Conservation (phyloP, 345 rosid genomes). For the Acer negundo region DNA sequence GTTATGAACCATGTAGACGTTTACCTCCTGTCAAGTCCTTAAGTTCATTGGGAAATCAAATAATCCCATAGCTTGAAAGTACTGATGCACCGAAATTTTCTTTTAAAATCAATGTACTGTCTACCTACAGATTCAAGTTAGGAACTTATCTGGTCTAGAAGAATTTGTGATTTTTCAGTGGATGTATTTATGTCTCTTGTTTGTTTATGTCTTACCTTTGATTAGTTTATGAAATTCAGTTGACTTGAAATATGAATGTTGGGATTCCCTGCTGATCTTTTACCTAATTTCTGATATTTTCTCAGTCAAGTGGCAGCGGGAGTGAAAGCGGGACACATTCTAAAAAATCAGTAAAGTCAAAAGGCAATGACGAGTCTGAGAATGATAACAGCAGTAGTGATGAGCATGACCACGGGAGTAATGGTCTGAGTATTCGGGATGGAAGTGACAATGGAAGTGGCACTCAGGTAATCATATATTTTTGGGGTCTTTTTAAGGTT, state of each 20-base stretch:
- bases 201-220: background rate
- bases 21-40: background rate
- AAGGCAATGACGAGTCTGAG: constrained; percentile 47
- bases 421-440: constrained; percentile 36
- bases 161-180: background rate
- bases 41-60: background rate
- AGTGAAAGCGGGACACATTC: constrained; percentile 72
- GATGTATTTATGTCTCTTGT: background rate
- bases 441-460: constrained; percentile 83
- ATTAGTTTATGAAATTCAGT: constrained; percentile 15
- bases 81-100: background rate
- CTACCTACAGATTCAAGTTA: constrained; percentile 2
- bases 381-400: constrained; percentile 45
- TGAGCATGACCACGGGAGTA: constrained; percentile 51
- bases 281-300: constrained; percentile 26
- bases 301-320: constrained; percentile 74
- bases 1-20: background rate
- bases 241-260: constrained; percentile 1
- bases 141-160: constrained; percentile 1
- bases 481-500: background rate
- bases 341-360: constrained; percentile 44
- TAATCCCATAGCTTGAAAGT: constrained; percentile 5
- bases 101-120: background rate
- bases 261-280: constrained; percentile 7
- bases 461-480: constrained; percentile 55